Conservation (phyloP, 495 filamentous ascomycete genomes). For the Friedmanniomyces simplex region DNA sequence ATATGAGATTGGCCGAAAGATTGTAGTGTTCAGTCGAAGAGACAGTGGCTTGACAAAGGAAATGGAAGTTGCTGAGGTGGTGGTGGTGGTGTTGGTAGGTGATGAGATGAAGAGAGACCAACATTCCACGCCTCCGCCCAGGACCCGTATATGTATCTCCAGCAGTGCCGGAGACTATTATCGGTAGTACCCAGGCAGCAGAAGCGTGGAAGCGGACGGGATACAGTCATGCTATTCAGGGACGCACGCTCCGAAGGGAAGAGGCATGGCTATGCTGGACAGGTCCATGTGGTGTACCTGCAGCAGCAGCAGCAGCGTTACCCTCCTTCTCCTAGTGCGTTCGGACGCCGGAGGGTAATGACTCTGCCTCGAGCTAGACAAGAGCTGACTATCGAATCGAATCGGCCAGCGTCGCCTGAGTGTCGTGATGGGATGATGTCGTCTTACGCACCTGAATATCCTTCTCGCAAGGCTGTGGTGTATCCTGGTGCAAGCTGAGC, state of each 20-base stretch:
- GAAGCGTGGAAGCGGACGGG: neutral
- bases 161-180: neutral
- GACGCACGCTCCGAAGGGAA: neutral
- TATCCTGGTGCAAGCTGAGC: neutral
- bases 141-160: constrained; percentile 1
- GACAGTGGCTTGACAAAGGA: neutral
- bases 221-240: constrained; percentile 19
- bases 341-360: neutral
- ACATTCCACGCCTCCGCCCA: neutral
- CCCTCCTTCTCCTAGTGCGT: neutral
- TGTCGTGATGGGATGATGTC: neutral
- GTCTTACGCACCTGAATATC: neutral
- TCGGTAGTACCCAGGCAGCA: too few relatives aligned
- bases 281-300: constrained; percentile 10
- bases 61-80: neutral
- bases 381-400: neutral
- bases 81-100: neutral
- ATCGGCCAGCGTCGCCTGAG: neutral
- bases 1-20: neutral
- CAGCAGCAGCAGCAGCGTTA: constrained; percentile 10
- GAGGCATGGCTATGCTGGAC: constrained; percentile 4
- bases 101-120: neutral
- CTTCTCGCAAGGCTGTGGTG: neutral
- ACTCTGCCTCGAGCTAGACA: constrained; percentile 5
- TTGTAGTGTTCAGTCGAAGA: neutral